Conservation (phyloP, 306 rosid genomes). For the Prinsepia uniflora region DNA sequence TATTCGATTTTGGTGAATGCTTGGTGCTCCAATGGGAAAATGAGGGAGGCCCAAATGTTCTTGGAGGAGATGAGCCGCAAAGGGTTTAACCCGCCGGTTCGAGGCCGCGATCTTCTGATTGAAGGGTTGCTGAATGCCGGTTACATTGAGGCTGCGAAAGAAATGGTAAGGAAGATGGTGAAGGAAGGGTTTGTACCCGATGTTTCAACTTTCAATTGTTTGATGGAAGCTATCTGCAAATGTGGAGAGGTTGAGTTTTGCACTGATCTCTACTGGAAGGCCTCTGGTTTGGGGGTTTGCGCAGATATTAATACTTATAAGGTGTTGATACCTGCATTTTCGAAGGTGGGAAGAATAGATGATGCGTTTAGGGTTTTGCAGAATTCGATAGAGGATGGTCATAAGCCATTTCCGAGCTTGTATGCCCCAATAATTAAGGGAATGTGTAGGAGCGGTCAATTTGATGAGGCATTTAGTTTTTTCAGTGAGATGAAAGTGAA, state of each 20-base stretch:
- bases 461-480: conserved; percentile 88
- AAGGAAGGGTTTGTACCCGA: conserved; percentile 65
- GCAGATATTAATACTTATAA: conserved; percentile 76
- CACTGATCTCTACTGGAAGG: conserved; percentile 48
- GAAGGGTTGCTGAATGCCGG: conserved; percentile 81
- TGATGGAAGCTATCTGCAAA: conserved; percentile 48
- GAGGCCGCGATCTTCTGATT: conserved; percentile 87
- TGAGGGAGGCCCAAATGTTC: conserved; percentile 70
- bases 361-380: conserved; percentile 68
- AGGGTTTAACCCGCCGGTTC: conserved; percentile 75
- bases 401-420: conserved; percentile 67
- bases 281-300: conserved; percentile 52
- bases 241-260: conserved; percentile 67
- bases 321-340: conserved; percentile 60
- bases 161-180: conserved; percentile 64
- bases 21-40: conserved; percentile 82
- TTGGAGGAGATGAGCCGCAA: conserved; percentile 71
- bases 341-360: conserved; percentile 56
- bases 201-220: conserved; percentile 59
- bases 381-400: conserved; percentile 62
- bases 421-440: conserved; percentile 80
- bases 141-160: conserved; percentile 65
- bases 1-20: conserved; percentile 67
- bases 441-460: conserved; percentile 69
- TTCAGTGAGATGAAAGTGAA: conserved; percentile 80